Base-by-base conservation (phyloP, 1,284 basidiomycete species). In the Heterobasidion parviporum region DNA sequence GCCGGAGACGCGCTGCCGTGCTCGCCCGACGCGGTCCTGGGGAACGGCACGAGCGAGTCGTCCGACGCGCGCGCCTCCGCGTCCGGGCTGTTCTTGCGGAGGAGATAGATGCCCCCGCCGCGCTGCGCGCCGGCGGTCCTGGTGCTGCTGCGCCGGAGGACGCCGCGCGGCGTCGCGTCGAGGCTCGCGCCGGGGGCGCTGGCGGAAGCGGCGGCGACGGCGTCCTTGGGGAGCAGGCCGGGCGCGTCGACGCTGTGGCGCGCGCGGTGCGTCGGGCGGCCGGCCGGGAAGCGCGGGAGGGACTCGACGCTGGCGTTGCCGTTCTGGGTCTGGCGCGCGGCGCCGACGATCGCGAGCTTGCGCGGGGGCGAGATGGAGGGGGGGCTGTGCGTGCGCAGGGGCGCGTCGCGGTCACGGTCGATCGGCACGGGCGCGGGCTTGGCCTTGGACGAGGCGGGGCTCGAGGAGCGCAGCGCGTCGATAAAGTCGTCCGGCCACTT, bases 401-500 rank as follows among this genome's bases (percentile, higher is more conserved):
- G 43, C 16, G 9, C 20, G 33, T 54, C 54, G 70, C 70, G 9
- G 18, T 32, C 55, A 16, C n/a, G 16, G 2, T 44, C 35, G 26
- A 62, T 60, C 49, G 61, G 58, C 62, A 65, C 64, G 58, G 70
- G 64, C 55, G 71, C 69, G 53, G 68, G 63, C 34, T 64, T 70
- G 53, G 64, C 64, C 57, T 64, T 68, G 57, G 56, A 65, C 55
- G 70, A 66, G 12, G 66, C 58, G 57, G 26, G 26, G 26, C 26
- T 26, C 26, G 26, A 26, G 26, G 26, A 26, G 26, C 74, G 73
- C 61, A 85, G 80, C 20, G 73, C 81, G 63, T 82, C 80, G 56
- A 89, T 66, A 65, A 89, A 89, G 67, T 90, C 88, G 65, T 90
- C 87, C 1, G 89, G 87, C 86, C 87, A 89, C 68, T 87, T 89